These are phyloP conservation scores for Cyclocybe aegerita DNA, from an alignment of 768 basidiomycete species.

Conservation along the genomic window DNA sequence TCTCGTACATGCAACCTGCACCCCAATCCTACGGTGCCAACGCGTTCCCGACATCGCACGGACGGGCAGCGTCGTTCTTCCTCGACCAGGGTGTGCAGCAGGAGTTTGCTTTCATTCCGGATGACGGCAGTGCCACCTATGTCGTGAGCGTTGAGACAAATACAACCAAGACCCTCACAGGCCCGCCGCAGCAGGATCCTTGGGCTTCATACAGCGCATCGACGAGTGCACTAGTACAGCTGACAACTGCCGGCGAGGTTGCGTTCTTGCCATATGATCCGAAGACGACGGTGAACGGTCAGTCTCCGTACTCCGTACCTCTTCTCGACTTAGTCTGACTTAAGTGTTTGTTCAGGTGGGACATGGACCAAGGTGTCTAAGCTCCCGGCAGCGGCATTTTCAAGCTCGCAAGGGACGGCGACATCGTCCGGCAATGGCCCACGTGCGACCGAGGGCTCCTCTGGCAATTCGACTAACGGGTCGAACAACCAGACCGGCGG, in stretches of 20 bases:
- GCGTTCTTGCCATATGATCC: constrained; percentile 22
- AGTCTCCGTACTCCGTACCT: background rate
- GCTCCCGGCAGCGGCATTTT: constrained; percentile 9
- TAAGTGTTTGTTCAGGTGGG: constrained; percentile 8
- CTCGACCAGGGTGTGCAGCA: constrained; percentile 56
- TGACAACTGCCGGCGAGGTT: constrained; percentile 19
- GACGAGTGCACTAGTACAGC: constrained; percentile 24
- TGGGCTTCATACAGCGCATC: constrained; percentile 22
- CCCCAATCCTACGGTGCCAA: constrained; percentile 57
- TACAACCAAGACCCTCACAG: constrained; percentile 25
- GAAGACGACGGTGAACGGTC: constrained; percentile 21
- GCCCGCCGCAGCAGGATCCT: constrained; percentile 21
- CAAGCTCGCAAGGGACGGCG: background rate
- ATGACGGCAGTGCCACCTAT: constrained; percentile 64
- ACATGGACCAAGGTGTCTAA: constrained; percentile 19
- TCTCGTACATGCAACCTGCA: constrained; percentile 76
- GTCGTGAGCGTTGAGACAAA: constrained; percentile 56
- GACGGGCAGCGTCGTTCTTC: constrained; percentile 74
- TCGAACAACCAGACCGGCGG: no score
- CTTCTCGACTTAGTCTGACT: background rate
- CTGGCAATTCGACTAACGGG: no score
- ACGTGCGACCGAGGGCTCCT: no score
- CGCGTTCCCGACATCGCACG: constrained; percentile 65
- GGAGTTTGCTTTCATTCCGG: constrained; percentile 60
- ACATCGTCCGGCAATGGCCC: no score